Percentiles rank a stretch among this genome's conserved stretches.
Evolutionary conservation across 2,329 filamentous ascomycete species (phyloP).

Genomic region (Colletotrichum theobromicola): DNA sequence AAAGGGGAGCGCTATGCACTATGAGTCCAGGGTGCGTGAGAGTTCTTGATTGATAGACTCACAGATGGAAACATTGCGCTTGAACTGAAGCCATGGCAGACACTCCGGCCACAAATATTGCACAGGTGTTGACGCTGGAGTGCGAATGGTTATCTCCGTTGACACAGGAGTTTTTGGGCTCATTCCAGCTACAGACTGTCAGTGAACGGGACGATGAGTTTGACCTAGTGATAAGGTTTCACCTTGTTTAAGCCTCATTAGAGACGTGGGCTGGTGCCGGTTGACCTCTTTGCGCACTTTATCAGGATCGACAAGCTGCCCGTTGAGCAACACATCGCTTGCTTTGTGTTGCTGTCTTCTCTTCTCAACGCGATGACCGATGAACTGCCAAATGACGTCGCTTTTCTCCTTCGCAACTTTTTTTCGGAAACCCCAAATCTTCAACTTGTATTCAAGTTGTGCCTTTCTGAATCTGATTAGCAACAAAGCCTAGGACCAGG

Average conservation of each 20-base stretch:
- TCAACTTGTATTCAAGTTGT: constrained; percentile 8
- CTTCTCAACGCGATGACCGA: neutral
- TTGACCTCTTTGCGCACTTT: neutral
- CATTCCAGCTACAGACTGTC: neutral
- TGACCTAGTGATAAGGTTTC: neutral
- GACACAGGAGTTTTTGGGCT: neutral
- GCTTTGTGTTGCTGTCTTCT: neutral
- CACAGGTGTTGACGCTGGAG: neutral
- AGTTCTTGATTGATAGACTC: neutral
- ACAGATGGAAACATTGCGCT: neutral
- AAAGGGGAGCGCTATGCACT: too few species aligned
- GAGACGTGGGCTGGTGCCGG: neutral
- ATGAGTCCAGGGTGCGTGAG: neutral
- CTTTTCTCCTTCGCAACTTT: neutral
- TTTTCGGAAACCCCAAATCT: neutral
- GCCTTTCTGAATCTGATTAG: neutral
- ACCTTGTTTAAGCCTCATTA: neutral
- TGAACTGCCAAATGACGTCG: neutral
- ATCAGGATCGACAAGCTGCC: fast-evolving
- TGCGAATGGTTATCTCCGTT: neutral
- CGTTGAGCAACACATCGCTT: neutral
- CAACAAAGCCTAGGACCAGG: neutral
- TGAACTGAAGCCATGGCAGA: neutral
- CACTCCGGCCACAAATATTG: neutral
- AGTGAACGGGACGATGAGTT: too few species aligned